These are phyloP conservation scores for Pichia insulana DNA, from an alignment of 805 yeast genomes.

Conservation along the genomic window DNA sequence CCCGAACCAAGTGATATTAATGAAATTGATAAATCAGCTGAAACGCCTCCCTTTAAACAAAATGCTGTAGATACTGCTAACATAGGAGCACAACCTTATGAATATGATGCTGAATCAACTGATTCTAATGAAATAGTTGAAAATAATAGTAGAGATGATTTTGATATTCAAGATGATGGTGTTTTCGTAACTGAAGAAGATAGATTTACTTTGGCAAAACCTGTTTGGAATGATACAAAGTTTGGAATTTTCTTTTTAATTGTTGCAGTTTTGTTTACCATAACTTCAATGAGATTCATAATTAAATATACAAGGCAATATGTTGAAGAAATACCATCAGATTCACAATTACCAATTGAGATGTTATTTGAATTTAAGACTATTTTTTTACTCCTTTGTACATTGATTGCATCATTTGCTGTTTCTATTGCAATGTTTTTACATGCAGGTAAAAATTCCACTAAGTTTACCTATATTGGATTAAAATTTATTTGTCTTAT, in stretches of 20 bases:
- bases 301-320: constrained; percentile 5
- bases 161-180: constrained; percentile 2
- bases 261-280: constrained; percentile 2
- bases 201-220: constrained; percentile 55
- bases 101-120: too few relatives aligned
- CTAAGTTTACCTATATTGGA: constrained; percentile 58
- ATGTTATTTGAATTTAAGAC: constrained; percentile 5
- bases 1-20: background rate
- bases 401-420: constrained; percentile 50
- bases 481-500: constrained; percentile 62
- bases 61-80: background rate
- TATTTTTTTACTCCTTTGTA: constrained; percentile 58
- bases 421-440: constrained; percentile 48
- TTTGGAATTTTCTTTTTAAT: constrained; percentile 35
- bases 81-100: constrained; percentile 1
- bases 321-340: constrained; percentile 2
- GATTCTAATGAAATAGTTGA: constrained; percentile 1
- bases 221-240: constrained; percentile 63
- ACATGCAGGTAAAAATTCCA: constrained; percentile 58
- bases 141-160: background rate
- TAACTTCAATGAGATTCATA: constrained; percentile 6
- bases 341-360: constrained; percentile 3
- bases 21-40: background rate
- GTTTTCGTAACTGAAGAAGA: constrained; percentile 33
- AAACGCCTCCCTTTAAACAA: constrained; percentile 6